phyloP scores from a whole-genome alignment of 257 asterid genomes.

The Solanum pinnatisectum region DNA sequence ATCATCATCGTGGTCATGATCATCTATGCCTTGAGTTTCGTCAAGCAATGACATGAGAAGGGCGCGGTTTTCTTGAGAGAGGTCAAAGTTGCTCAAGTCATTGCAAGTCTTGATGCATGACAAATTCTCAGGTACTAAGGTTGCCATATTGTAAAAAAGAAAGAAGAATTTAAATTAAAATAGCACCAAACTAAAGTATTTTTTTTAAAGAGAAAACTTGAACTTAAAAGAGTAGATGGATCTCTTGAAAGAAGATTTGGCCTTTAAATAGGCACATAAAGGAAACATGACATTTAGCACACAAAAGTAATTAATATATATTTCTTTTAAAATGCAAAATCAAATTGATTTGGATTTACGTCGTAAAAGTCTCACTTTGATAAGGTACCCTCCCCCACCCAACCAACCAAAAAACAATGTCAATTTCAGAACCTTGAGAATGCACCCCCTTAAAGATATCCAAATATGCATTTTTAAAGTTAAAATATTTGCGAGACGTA shows the following conservation, averaged over 20 bases:
- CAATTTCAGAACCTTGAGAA: background rate
- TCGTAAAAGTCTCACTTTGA: background rate
- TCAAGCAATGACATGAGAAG: conserved; percentile 1
- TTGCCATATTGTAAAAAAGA: background rate
- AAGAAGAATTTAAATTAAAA: background rate
- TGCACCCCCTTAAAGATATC: background rate
- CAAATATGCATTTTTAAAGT: background rate
- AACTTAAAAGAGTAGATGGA: background rate
- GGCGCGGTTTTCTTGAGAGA: background rate
- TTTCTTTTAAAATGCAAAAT: background rate
- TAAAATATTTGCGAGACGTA: background rate
- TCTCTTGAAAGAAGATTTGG: background rate
- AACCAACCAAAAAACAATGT: background rate
- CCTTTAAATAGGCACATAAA: background rate
- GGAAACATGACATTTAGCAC: background rate
- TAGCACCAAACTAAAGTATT: background rate
- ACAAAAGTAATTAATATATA: background rate
- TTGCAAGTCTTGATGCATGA: background rate
- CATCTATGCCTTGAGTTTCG: background rate
- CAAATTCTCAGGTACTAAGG: background rate
- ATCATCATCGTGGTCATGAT: background rate
- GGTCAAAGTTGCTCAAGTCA: background rate
- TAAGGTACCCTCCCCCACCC: background rate
- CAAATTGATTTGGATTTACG: background rate
- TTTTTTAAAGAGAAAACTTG: background rate